Conservation (phyloP, 1,139 yeast species). For the Zygosaccharomyces pseudobailii region DNA sequence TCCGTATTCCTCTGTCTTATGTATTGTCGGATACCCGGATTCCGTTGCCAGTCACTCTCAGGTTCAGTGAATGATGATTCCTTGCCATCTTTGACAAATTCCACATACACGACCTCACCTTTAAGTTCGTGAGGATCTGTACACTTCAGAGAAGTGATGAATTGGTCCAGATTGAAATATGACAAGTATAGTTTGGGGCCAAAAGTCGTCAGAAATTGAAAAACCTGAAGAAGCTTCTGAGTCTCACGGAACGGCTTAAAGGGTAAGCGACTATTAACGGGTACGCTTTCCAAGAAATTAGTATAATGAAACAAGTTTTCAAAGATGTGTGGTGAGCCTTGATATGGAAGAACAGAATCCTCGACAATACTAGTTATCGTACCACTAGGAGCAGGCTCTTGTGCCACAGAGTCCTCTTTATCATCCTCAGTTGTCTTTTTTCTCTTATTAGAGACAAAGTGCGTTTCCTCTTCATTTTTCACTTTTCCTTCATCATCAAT, state of each 20-base stretch:
- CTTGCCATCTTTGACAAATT: constrained; percentile 34
- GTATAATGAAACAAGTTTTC: constrained; percentile 21
- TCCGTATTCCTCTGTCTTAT: constrained; percentile 16
- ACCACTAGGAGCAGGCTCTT: constrained; percentile 15
- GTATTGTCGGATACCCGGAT: constrained; percentile 16
- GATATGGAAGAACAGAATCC: constrained; percentile 35
- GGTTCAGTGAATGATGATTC: constrained; percentile 24
- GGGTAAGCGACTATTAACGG: constrained; percentile 5
- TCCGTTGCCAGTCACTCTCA: constrained; percentile 21
- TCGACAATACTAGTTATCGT: constrained; percentile 34
- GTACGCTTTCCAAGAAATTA: constrained; percentile 20
- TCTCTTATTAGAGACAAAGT: constrained; percentile 8
- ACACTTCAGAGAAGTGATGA: constrained; percentile 28
- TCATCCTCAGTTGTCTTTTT: constrained; percentile 9
- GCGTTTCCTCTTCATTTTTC: constrained; percentile 14
- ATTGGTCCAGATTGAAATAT: constrained; percentile 28
- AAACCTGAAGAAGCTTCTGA: constrained; percentile 27
- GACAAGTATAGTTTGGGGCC: constrained; percentile 24
- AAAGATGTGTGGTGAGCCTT: constrained; percentile 21
- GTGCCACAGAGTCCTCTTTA: constrained; percentile 10
- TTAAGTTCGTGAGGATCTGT: constrained; percentile 26
- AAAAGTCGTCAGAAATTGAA: constrained; percentile 32
- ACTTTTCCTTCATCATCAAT: constrained; percentile 8
- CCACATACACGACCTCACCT: constrained; percentile 29
- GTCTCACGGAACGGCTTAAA: constrained; percentile 17